Conservation (phyloP, 768 basidiomycete genomes). For the Lactifluus rugatus region DNA sequence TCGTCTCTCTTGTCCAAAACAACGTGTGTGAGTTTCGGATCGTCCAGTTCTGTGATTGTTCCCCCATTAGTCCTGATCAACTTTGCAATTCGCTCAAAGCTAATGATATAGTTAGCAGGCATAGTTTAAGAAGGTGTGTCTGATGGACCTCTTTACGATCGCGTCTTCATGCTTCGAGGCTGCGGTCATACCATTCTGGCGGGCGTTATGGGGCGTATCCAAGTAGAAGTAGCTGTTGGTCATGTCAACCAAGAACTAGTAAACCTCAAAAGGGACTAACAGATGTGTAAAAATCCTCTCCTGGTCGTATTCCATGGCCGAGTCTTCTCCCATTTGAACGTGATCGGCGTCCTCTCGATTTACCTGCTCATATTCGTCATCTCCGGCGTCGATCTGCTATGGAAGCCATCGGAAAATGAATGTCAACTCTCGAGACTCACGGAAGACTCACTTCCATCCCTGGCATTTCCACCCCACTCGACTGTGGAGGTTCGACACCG, state of each 20-base stretch:
- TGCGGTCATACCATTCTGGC: slow-evolving; percentile 48
- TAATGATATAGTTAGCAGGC: slow-evolving; percentile 24
- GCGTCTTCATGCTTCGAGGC: slow-evolving; percentile 43
- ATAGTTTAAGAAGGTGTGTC: neutral
- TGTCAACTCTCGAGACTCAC: neutral
- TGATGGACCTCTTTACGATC: slow-evolving; percentile 44
- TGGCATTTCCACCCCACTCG: neutral
- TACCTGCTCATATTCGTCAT: slow-evolving; percentile 1
- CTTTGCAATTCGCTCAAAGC: slow-evolving; percentile 44
- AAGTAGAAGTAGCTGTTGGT: slow-evolving; percentile 71
- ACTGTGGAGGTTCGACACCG: slow-evolving; percentile 15
- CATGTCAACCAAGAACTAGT: neutral
- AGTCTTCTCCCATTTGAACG: slow-evolving; percentile 58
- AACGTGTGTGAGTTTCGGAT: slow-evolving; percentile 80
- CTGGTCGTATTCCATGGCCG: slow-evolving; percentile 70
- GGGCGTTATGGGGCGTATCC: slow-evolving; percentile 70
- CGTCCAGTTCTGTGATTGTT: slow-evolving; percentile 51
- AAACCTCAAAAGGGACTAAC: slow-evolving; percentile 31
- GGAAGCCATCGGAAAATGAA: neutral
- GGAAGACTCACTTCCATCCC: slow-evolving; percentile 4
- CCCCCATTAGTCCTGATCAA: slow-evolving; percentile 66
- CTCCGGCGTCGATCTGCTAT: neutral
- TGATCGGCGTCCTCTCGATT: neutral
- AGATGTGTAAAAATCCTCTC: slow-evolving; percentile 74
- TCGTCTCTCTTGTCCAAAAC: slow-evolving; percentile 76